Base-by-base conservation (phyloP, 2,329 filamentous ascomycete species). In the Epichloe elymi region DNA sequence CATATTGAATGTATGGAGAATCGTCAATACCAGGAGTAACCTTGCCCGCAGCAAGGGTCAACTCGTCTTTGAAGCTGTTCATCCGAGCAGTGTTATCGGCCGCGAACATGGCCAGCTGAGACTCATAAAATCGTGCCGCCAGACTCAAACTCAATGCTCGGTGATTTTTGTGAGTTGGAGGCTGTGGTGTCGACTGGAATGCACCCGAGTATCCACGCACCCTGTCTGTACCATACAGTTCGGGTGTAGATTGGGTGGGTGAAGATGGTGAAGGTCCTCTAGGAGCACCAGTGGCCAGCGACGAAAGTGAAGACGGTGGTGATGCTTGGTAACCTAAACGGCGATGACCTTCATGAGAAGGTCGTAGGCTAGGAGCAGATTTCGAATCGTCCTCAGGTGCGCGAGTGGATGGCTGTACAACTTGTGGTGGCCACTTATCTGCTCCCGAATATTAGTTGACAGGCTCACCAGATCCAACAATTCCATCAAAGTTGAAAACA, bases 1-100 rank as follows among this genome's bases (percentile, higher is more conserved):
- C 90, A 65, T 93, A 94, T 56, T 85, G 85, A 56, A 96, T 87
- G 65, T 90, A 95, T 0, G 88, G 89, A 8, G 82, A 85, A 61
- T 95, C 86, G 61, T 95, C 89, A 39, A 88, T 73, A 10, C 84
- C 87, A 0, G 89, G 89, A 0, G 87, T 91, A 51, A 81, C 73
- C 40, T 72, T 72, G 52, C 73, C 70, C 38, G 67, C 75, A 17
- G 73, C 70, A 49, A 74, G 66, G 46, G 73, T 68, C 37, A 79
- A 62, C 42, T 76, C 72, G 50, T 80, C 75, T 49, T 76, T 76
- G 60, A 78, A 74, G 48, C 67, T 61, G 45, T 60, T 57, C 61
- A 67, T 66, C 49, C 56, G 60, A 44, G 62, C 60, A 37, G 63
- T 53, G 55, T 63, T 64, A 44, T 62, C 60, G 17, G 63, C 60